Conservation (phyloP, 2,329 filamentous ascomycete genomes). For the Epichloe aotearoae region DNA sequence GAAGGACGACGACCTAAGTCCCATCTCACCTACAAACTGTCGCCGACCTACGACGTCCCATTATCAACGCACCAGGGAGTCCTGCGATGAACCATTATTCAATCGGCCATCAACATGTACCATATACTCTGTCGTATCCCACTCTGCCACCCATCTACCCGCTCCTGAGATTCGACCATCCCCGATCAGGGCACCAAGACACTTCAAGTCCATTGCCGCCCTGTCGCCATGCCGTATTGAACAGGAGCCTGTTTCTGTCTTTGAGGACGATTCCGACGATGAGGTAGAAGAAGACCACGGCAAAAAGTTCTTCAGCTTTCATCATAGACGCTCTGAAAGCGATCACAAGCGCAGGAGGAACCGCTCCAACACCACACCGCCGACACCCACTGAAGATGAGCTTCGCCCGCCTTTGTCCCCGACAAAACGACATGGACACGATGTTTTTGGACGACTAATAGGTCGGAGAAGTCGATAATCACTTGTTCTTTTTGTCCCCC, state of each 20-base stretch:
- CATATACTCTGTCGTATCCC: slow-evolving; percentile 12
- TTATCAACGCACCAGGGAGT: neutral
- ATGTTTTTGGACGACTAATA: slow-evolving; percentile 25
- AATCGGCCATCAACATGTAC: slow-evolving; percentile 3
- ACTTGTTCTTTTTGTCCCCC: neutral
- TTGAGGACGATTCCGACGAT: slow-evolving; percentile 34
- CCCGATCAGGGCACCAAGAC: slow-evolving; percentile 9
- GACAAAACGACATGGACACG: slow-evolving; percentile 18
- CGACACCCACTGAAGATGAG: neutral
- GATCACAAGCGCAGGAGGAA: slow-evolving; percentile 13
- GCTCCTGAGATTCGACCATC: slow-evolving; percentile 7
- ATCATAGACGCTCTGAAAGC: slow-evolving; percentile 24
- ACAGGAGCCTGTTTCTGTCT: slow-evolving; percentile 28
- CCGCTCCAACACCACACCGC: neutral
- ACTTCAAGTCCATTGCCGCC: slow-evolving; percentile 15
- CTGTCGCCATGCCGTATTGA: slow-evolving; percentile 12
- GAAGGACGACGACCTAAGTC: neutral
- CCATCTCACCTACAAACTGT: slow-evolving; percentile 8
- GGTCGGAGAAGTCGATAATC: slow-evolving; percentile 17
- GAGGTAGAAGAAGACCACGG: slow-evolving; percentile 16
- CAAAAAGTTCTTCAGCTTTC: slow-evolving; percentile 27
- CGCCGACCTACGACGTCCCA: neutral
- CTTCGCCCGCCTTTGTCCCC: neutral
- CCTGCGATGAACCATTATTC: neutral
- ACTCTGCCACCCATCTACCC: slow-evolving; percentile 13